Conservation (phyloP, 306 rosid species). For the Cotoneaster glaucophyllus region DNA sequence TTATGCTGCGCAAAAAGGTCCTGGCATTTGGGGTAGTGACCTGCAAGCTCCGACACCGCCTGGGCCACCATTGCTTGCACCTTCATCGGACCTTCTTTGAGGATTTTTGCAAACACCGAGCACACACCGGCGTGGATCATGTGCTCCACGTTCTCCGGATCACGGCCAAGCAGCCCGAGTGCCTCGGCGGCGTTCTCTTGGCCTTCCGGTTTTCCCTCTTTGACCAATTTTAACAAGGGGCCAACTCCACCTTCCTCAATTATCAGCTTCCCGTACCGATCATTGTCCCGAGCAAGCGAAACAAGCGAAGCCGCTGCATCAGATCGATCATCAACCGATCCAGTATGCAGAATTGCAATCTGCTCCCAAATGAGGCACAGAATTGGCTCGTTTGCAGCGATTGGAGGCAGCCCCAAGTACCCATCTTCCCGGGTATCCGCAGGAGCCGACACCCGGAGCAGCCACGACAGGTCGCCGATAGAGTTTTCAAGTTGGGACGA, state of each 20-base stretch:
- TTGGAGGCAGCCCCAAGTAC: slow-evolving; percentile 72
- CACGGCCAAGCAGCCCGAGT: slow-evolving; percentile 65
- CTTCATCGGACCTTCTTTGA: slow-evolving; percentile 82
- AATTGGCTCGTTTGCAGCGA: slow-evolving; percentile 82
- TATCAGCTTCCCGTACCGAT: slow-evolving; percentile 65
- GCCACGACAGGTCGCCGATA: slow-evolving; percentile 82
- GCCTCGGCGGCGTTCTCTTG: slow-evolving; percentile 75
- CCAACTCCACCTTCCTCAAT: slow-evolving; percentile 81
- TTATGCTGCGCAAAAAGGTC: slow-evolving; percentile 83
- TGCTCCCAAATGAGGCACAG: slow-evolving; percentile 81
- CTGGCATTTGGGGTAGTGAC: slow-evolving; percentile 64
- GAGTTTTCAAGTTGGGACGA: slow-evolving; percentile 64
- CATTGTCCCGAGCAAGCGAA: slow-evolving; percentile 55
- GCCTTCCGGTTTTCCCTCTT: slow-evolving; percentile 68
- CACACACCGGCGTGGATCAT: slow-evolving; percentile 68
- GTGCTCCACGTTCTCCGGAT: slow-evolving; percentile 59
- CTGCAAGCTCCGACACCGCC: slow-evolving; percentile 74
- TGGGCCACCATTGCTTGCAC: slow-evolving; percentile 66
- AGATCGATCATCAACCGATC: slow-evolving; percentile 54
- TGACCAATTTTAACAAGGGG: slow-evolving; percentile 57
- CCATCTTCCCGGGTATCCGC: slow-evolving; percentile 51
- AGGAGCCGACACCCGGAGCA: slow-evolving; percentile 79
- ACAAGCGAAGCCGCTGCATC: slow-evolving; percentile 79
- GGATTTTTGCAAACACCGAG: slow-evolving; percentile 55
- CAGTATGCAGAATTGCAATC: slow-evolving; percentile 59